Conservation (phyloP, 768 basidiomycete genomes). For the Lentinula edodes region DNA sequence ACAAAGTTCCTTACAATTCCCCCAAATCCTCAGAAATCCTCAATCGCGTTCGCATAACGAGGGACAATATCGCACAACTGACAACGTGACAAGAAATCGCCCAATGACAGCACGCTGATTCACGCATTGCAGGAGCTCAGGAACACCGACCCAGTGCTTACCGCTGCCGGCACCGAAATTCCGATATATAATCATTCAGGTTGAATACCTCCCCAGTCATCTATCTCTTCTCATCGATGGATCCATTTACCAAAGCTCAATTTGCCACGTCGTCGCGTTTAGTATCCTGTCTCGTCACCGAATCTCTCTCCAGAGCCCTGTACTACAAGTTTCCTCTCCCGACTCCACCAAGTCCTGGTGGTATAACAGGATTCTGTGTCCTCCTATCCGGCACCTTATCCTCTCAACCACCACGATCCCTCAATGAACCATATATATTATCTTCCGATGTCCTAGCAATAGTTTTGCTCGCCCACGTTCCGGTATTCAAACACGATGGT, state of each 20-base stretch:
- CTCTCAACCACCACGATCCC: slow-evolving; percentile 14
- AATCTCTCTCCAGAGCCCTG: slow-evolving; percentile 44
- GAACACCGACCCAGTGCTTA: too few relatives aligned
- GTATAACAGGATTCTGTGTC: slow-evolving; percentile 34
- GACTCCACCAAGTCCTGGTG: neutral
- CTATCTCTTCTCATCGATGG: neutral
- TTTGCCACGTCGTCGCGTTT: slow-evolving; percentile 46
- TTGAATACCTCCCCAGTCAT: neutral
- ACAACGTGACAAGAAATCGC: too few relatives aligned
- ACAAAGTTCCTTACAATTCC: too few relatives aligned
- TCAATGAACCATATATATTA: slow-evolving; percentile 18
- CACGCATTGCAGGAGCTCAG: too few relatives aligned
- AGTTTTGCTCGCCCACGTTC: slow-evolving; percentile 38
- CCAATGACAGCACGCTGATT: too few relatives aligned
- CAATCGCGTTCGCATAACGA: too few relatives aligned
- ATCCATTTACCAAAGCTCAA: slow-evolving; percentile 23
- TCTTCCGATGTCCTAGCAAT: slow-evolving; percentile 39
- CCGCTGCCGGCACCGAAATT: too few relatives aligned
- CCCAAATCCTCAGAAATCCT: too few relatives aligned
- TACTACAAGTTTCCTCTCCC: slow-evolving; percentile 23
- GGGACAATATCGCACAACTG: too few relatives aligned
- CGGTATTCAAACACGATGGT: slow-evolving; percentile 37
- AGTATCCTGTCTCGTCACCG: slow-evolving; percentile 54
- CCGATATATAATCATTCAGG: too few relatives aligned
- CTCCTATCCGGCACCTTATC: slow-evolving; percentile 29